Percentiles rank a stretch among this genome's conserved stretches.
Conservation (phyloP, 176 grass and related monocot species). For the Lolium perenne region DNA sequence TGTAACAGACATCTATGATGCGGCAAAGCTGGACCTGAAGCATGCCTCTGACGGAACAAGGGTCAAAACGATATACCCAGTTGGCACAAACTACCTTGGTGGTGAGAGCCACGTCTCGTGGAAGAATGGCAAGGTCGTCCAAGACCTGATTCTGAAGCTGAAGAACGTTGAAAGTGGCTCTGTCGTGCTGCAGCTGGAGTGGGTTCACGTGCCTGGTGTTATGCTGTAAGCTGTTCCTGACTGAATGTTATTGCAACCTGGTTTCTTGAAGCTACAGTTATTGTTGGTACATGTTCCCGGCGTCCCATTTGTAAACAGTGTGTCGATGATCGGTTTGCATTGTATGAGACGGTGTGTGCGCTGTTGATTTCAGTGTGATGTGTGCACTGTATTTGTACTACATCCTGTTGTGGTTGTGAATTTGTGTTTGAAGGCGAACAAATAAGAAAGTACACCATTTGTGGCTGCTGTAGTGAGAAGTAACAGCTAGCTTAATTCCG, state of each 20-base stretch:
- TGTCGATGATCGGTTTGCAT: conserved; percentile 1
- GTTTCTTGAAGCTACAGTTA: conserved; percentile 22
- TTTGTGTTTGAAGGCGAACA: conserved; percentile 1
- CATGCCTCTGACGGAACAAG: conserved; percentile 43
- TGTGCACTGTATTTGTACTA: conserved; percentile 26
- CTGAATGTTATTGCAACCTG: neutral
- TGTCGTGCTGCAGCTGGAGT: conserved; percentile 78
- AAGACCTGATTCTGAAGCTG: conserved; percentile 76
- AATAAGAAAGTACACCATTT: conserved; percentile 35
- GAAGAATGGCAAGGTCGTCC: conserved; percentile 68
- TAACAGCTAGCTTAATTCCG: too few species aligned
- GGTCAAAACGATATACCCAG: conserved; percentile 66
- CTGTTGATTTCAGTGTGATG: conserved; percentile 8
- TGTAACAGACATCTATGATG: conserved; percentile 61
- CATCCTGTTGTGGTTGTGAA: conserved; percentile 24
- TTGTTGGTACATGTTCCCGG: neutral
- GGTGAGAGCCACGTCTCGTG: conserved; percentile 70
- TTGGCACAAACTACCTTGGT: conserved; percentile 62
- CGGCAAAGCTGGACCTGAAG: conserved; percentile 61
- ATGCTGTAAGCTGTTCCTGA: conserved; percentile 28
- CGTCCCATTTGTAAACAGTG: conserved; percentile 34
- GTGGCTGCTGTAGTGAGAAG: neutral
- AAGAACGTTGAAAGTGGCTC: conserved; percentile 67
- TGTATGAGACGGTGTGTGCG: neutral
- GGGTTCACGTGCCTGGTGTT: conserved; percentile 66